Evolutionary conservation across 495 filamentous ascomycete genomes (phyloP).

Genomic region (Xylaria bambusicola): DNA sequence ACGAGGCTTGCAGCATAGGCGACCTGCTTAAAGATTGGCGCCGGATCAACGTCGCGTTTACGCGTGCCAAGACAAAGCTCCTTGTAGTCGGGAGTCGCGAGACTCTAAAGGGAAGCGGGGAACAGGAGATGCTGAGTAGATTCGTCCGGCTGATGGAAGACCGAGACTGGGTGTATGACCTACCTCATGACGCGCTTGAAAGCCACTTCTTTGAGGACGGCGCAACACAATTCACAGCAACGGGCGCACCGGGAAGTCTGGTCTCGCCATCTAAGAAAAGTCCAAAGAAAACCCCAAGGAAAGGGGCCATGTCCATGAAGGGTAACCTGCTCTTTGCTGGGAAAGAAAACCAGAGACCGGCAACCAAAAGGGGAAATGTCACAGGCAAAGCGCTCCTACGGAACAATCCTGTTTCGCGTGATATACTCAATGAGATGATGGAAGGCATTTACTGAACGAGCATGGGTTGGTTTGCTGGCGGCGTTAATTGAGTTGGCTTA

Average conservation of each 20-base stretch:
- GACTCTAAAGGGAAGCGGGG: conserved; percentile 64
- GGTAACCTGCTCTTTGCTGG: conserved; percentile 17
- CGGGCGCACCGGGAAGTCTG: conserved; percentile 4
- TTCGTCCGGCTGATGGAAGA: conserved; percentile 77
- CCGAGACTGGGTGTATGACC: conserved; percentile 72
- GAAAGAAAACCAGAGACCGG: conserved; percentile 35
- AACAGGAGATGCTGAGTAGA: conserved; percentile 72
- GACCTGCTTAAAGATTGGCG: conserved; percentile 91
- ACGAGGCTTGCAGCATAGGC: conserved; percentile 75
- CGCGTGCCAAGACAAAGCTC: conserved; percentile 85
- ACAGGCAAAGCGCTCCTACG: conserved; percentile 41
- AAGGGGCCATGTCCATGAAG: background rate
- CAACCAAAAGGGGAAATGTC: conserved; percentile 39
- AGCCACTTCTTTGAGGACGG: conserved; percentile 65
- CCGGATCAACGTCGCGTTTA: conserved; percentile 93
- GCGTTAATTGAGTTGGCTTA: no score
- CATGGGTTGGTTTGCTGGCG: no score
- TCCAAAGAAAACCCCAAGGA: conserved; percentile 25
- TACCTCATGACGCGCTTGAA: conserved; percentile 62
- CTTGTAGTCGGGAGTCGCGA: conserved; percentile 78
- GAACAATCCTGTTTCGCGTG: conserved; percentile 45
- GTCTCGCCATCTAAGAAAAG: conserved; percentile 22
- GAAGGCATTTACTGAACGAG: conserved; percentile 33
- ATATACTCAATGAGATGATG: conserved; percentile 53
- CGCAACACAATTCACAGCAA: conserved; percentile 41